Percentiles rank a stretch among this genome's conserved stretches.
Conservation (phyloP, 2,329 filamentous ascomycete genomes). For the Ascochyta pisi region DNA sequence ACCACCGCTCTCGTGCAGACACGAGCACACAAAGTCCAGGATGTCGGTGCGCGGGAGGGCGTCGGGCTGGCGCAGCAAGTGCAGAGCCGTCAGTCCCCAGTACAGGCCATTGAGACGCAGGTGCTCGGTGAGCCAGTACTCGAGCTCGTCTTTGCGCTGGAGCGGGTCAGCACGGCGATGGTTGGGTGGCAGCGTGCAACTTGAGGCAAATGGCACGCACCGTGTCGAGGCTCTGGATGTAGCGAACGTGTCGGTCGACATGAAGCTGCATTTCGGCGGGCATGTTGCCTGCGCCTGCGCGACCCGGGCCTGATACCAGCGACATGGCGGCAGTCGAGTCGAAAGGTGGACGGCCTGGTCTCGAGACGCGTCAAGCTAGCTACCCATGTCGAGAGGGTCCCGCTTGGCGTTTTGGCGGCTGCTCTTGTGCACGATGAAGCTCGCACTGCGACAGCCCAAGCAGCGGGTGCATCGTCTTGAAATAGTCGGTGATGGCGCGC, state of each 20-base stretch:
- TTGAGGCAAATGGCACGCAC: conserved; percentile 57
- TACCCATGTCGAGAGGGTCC: conserved; percentile 6
- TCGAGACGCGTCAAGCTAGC: conserved; percentile 9
- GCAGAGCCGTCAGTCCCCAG: conserved; percentile 90
- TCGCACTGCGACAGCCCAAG: conserved; percentile 18
- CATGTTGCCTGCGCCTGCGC: conserved; percentile 51
- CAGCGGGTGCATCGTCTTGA: conserved; percentile 19
- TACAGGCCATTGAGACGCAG: conserved; percentile 94
- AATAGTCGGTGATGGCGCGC: neutral
- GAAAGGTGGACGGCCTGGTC: conserved; percentile 13
- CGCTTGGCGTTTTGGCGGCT: neutral
- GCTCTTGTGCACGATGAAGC: conserved; percentile 13
- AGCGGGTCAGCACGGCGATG: conserved; percentile 48
- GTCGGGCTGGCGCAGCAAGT: conserved; percentile 81
- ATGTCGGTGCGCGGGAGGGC: conserved; percentile 81
- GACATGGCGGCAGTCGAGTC: conserved; percentile 56
- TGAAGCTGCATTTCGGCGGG: conserved; percentile 60
- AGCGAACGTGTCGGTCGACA: conserved; percentile 78
- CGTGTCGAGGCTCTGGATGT: conserved; percentile 91
- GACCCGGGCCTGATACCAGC: conserved; percentile 66
- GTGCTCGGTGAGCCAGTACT: conserved; percentile 98
- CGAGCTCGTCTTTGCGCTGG: conserved; percentile 87
- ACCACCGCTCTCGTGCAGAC: conserved; percentile 84
- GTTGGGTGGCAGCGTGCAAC: conserved; percentile 24
- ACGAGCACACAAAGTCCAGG: conserved; percentile 94